These are phyloP conservation scores for Barbarea vulgaris DNA, from an alignment of 345 rosid species.

Conservation along the genomic window DNA sequence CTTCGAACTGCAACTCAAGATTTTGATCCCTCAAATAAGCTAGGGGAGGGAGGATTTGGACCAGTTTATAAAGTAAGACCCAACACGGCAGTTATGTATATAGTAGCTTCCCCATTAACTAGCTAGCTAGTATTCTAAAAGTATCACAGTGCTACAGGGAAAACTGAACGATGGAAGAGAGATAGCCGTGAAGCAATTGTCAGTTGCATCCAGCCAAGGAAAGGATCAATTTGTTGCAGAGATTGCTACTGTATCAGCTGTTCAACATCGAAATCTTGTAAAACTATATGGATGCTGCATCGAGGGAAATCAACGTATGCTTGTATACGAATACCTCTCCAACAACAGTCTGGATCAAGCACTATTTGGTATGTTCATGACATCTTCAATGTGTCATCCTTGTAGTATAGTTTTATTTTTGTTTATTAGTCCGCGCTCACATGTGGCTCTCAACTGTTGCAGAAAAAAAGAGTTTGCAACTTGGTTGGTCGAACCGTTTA, in stretches of 20 bases:
- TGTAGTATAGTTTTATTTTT: too few species aligned
- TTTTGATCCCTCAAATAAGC: slow-evolving; percentile 61
- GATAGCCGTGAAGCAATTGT: slow-evolving; percentile 72
- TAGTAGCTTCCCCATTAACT: not conserved
- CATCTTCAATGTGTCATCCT: not conserved
- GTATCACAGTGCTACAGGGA: slow-evolving; percentile 38
- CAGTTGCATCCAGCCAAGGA: slow-evolving; percentile 68
- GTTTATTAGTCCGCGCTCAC: too few species aligned
- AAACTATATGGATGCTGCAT: slow-evolving; percentile 71
- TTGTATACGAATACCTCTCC: slow-evolving; percentile 69
- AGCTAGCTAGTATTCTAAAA: not conserved
- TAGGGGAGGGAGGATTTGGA: slow-evolving; percentile 90
- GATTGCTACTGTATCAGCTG: slow-evolving; percentile 76
- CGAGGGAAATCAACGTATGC: slow-evolving; percentile 56
- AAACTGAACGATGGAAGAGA: slow-evolving; percentile 57
- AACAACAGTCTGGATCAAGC: slow-evolving; percentile 78
- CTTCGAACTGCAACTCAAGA: slow-evolving; percentile 68
- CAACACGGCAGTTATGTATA: not conserved
- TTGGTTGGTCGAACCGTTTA: slow-evolving; percentile 48
- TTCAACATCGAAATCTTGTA: slow-evolving; percentile 71
- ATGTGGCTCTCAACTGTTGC: slow-evolving; percentile 19
- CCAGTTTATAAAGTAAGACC: slow-evolving; percentile 62
- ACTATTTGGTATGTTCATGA: slow-evolving; percentile 50
- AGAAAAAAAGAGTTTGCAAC: slow-evolving; percentile 48
- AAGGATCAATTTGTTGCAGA: slow-evolving; percentile 68